Evolutionary conservation across 1,284 basidiomycete genomes (phyloP), one percentile per base, ranked within the genome.

Genomic region (Ustilago sp.): DNA sequence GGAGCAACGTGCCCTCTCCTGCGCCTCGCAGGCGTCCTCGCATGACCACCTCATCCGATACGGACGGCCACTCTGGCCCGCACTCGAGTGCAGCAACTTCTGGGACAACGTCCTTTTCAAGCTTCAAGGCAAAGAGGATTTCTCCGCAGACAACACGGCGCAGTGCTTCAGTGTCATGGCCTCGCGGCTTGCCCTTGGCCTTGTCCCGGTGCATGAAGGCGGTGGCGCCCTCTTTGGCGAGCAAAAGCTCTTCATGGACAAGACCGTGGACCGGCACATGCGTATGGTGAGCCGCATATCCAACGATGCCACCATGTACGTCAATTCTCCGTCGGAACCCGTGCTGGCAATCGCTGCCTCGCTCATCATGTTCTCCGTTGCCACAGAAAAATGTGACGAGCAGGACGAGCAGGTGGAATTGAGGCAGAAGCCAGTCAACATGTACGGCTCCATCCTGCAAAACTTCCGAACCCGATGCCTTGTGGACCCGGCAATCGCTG

Each of bases 291-390:
- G 11, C 34, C 31, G 6, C 11, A 13, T 65, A 6, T 23, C 32
- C 15, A 4, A 56, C n/a, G 7, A 58, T 3, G 52, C 45, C 23
- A 17, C n/a, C 31, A 34, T 62, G 19, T 15, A 55, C 19, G 35
- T 62, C 13, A 13, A n/a, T 13, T 43, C 39, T 15, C 57, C 58
- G 1, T 60, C 63, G 1, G 58, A 66, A 15, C 63, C 63, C 1
- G 38, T 56, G 31, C 58, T 68, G 17, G 53, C 59, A 0, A 52
- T 62, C 2, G 65, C 65, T 5, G 65, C 59, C 11, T 43, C 34
- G n/a, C 45, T 50, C 36, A 36, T 62, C 47, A 66, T 66, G 63
- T 53, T 68, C 36, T 19, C 54, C 13, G 58, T 34, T n/a, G 39
- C 19, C 41, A 32, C 2, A 17, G 4, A 51, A 28, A 19, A 17